phyloP scores from a whole-genome alignment of 2,329 filamentous ascomycete species.

The Aspergillus flavus region DNA sequence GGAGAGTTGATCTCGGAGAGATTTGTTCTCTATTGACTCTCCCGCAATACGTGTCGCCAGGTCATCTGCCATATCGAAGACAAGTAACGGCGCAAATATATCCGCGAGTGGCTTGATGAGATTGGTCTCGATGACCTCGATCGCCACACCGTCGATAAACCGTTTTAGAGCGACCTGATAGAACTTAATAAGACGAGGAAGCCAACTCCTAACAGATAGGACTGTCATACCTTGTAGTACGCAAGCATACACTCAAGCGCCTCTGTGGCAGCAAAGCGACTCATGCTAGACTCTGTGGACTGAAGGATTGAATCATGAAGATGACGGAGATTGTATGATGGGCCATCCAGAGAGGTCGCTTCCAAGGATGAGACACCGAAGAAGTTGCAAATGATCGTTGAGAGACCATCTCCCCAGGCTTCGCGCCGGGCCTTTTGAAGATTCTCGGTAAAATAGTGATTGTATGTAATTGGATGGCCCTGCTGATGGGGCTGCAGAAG shows the following conservation, averaged over 20 bases:
- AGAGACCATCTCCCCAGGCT: conserved; percentile 14
- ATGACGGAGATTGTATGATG: conserved; percentile 8
- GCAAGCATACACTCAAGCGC: conserved; percentile 47
- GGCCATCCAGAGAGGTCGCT: neutral
- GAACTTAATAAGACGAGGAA: neutral
- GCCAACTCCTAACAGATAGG: neutral
- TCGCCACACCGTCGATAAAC: conserved; percentile 44
- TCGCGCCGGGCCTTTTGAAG: conserved; percentile 29
- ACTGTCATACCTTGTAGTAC: conserved; percentile 45
- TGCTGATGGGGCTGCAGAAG: conserved; percentile 50
- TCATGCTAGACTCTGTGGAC: conserved; percentile 37
- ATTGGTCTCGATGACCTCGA: conserved; percentile 40
- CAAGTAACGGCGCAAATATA: conserved; percentile 30
- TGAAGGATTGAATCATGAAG: conserved; percentile 23
- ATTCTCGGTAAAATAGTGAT: conserved; percentile 40
- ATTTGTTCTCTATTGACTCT: conserved; percentile 24
- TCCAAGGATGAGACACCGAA: conserved; percentile 12
- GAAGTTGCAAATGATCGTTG: conserved; percentile 14
- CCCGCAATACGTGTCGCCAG: conserved; percentile 25
- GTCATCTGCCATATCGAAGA: conserved; percentile 22
- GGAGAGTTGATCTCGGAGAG: conserved; percentile 22
- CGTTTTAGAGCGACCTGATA: conserved; percentile 45
- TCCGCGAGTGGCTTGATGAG: conserved; percentile 31
- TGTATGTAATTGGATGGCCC: conserved; percentile 40
- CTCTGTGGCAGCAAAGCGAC: conserved; percentile 40